phyloP scores from a whole-genome alignment of 352 stramenopile species.

The Pythium utonaiense region DNA sequence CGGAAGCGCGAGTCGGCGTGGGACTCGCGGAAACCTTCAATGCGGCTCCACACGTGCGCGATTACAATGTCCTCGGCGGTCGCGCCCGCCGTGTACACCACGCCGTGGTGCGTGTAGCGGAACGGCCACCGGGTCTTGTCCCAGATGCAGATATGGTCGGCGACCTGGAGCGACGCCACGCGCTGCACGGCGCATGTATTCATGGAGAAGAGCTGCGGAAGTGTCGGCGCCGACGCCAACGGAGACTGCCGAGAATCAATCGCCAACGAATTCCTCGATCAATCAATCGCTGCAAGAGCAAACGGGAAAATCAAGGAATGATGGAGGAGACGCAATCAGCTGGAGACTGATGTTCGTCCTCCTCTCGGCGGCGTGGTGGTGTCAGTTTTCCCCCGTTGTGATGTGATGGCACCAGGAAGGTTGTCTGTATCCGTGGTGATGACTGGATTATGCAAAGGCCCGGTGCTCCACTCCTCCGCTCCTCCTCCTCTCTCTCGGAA shows the following conservation, averaged over 20 bases:
- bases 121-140: conserved; percentile 74
- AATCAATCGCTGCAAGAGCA: not conserved
- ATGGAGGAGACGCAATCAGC: not conserved
- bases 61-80: conserved; percentile 51
- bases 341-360: not conserved
- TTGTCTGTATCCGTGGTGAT: not conserved
- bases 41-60: conserved; percentile 67
- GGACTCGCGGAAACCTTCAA: conserved; percentile 49
- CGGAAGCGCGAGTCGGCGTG: conserved; percentile 68
- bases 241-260: not conserved
- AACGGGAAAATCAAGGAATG: not conserved
- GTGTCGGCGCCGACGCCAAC: not conserved
- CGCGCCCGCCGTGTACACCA: conserved; percentile 45
- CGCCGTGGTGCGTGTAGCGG: conserved; percentile 73
- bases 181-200: conserved; percentile 63
- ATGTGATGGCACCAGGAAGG: not conserved
- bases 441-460: conserved; percentile 2
- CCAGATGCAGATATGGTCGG: conserved; percentile 80
- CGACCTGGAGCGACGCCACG: conserved; percentile 49
- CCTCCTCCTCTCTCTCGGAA: no score
- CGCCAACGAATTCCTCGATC: not conserved
- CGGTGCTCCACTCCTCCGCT: no score
- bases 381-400: not conserved
- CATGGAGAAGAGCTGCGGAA: conserved; percentile 20
- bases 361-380: not conserved